phyloP scores from a whole-genome alignment of 2,329 filamentous ascomycete species.

The Celoporthe dispersa region DNA sequence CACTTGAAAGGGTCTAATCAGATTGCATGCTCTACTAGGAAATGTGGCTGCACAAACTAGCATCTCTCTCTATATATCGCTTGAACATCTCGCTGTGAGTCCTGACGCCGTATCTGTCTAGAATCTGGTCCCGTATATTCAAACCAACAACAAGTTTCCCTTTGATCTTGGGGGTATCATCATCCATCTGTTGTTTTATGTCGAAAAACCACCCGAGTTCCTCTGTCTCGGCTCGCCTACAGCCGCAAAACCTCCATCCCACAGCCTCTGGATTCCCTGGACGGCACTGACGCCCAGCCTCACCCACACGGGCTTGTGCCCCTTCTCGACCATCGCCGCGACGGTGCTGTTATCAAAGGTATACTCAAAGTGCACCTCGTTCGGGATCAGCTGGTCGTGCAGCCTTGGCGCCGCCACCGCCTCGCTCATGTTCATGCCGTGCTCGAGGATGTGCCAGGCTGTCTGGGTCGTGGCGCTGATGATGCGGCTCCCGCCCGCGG shows the following conservation, averaged over 20 bases:
- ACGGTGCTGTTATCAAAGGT: conserved; percentile 72
- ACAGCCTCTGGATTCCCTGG: conserved; percentile 69
- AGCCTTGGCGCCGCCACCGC: conserved; percentile 72
- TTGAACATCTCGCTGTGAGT: background rate
- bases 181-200: background rate
- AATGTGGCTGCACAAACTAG: background rate
- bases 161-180: background rate
- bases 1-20: background rate
- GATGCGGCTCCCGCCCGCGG: conserved; percentile 83
- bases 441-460: conserved; percentile 74
- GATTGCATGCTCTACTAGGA: background rate
- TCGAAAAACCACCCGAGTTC: conserved; percentile 69
- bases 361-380: conserved; percentile 71
- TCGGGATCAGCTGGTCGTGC: conserved; percentile 82
- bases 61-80: background rate
- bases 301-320: conserved; percentile 78
- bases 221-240: conserved; percentile 80
- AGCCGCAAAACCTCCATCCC: conserved; percentile 74
- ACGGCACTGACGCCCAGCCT: conserved; percentile 69
- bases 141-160: background rate
- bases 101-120: background rate
- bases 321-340: conserved; percentile 65
- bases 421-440: conserved; percentile 60
- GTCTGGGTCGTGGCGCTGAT: conserved; percentile 83
- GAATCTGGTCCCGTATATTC: background rate